A percentile compares a stretch with the other conserved stretches of the same genome.
Evolutionary conservation across 495 filamentous ascomycete genomes (phyloP).

Genomic region (Podospora conica): DNA sequence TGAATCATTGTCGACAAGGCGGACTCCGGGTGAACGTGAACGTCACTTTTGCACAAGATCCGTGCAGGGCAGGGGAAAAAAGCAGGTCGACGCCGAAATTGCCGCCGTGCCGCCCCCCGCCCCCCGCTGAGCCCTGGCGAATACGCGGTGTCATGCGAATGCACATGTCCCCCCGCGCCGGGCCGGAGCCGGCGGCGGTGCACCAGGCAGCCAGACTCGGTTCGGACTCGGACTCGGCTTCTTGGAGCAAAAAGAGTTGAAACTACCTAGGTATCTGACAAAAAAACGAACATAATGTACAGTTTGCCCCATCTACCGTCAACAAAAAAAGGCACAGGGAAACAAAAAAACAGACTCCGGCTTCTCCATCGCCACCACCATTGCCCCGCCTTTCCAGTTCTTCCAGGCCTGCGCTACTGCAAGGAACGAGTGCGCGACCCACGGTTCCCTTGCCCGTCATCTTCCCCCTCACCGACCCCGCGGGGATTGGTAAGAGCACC

Average conservation of each 20-base stretch:
- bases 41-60: neutral
- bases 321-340: neutral
- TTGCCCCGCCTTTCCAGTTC: neutral
- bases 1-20: neutral
- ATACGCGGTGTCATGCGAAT: too few relatives aligned
- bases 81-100: too few relatives aligned
- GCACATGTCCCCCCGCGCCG: neutral
- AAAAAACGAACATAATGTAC: neutral
- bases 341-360: neutral
- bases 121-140: too few relatives aligned
- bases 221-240: neutral
- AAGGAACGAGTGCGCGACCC: neutral
- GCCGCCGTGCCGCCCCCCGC: neutral
- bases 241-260: neutral
- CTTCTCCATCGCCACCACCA: neutral
- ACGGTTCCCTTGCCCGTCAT: neutral
- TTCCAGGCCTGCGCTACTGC: neutral
- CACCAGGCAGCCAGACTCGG: neutral
- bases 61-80: neutral
- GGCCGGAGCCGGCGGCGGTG: neutral
- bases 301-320: neutral
- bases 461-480: neutral
- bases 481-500: neutral
- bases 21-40: neutral
- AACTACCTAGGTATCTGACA: neutral